Base-by-base conservation (phyloP, 192 early-diverging fungal genomes). In the Entomortierella beljakovae region DNA sequence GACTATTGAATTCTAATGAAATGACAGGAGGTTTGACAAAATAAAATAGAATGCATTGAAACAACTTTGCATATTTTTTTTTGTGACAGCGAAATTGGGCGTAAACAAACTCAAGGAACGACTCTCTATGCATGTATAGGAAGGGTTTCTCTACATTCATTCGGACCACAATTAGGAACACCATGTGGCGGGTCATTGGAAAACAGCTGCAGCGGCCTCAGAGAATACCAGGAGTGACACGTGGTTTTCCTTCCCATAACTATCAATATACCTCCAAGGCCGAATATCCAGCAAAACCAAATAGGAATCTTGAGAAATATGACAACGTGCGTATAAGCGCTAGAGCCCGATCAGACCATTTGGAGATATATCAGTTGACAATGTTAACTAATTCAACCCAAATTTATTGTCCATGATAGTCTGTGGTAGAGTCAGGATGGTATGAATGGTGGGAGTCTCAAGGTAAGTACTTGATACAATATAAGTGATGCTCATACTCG, bases 401-500 rank as follows among this genome's bases (percentile, higher is more conserved):
- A 46, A 52, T 7, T 38, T 22, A 23, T 18, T 55, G 6, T 25
- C 32, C n/a, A n/a, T 42, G 9, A 26, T 31, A 85, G 83, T 63
- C 63, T 16, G 31, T 82, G 2, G 94, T 99, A 9, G 97, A 99
- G 68, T 80, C 90, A 57, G 95, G 93, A 15, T 98, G 96, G 97
- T 99, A 99, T 63, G 88, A 90, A 29, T 99, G 96, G 95, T 99
- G 97, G 97, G 94, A 97, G 64, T 86, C 90, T 51, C 85, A 88
- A 64, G 94, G 94, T 77, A 80, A 71, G n/a, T 9, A 40, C 6
- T 18, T 29, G 26, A 22, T 10, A 31, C 28, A 55, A 29, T 55
- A 40, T 9, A 40, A 6, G 13, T 40, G 15, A 20, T 46, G 15
- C 20, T 46, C 43, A 46, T 20, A 15, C 43, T 16, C 11, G 15